Evolutionary conservation across 192 early-diverging fungal genomes (phyloP).

Genomic region (Coemansia biformis): DNA sequence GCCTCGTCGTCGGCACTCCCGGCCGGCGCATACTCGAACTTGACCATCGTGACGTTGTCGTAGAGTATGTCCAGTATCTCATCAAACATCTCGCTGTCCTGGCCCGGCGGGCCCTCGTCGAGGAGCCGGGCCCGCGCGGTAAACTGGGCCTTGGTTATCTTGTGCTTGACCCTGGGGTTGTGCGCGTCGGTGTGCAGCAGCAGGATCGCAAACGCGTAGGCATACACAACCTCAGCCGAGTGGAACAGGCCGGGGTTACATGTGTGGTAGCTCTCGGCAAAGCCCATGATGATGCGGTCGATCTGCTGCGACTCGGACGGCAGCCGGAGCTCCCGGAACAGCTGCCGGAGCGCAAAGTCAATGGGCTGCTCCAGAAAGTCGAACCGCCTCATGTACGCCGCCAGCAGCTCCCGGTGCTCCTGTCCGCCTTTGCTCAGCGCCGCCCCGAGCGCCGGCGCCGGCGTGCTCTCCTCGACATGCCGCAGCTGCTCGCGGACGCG

Average conservation of each 20-base stretch:
- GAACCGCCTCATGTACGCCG: slow-evolving; percentile 56
- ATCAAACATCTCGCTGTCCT: slow-evolving; percentile 52
- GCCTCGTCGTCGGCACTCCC: too few species aligned
- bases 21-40: slow-evolving; percentile 45
- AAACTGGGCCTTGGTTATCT: slow-evolving; percentile 80
- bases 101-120: slow-evolving; percentile 51
- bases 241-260: slow-evolving; percentile 63
- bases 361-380: slow-evolving; percentile 60
- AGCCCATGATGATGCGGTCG: slow-evolving; percentile 69
- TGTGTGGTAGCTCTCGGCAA: slow-evolving; percentile 65
- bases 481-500: slow-evolving; percentile 34
- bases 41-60: slow-evolving; percentile 48
- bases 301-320: slow-evolving; percentile 83
- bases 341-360: slow-evolving; percentile 64
- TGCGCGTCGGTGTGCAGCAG: slow-evolving; percentile 84
- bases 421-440: slow-evolving; percentile 54
- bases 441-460: slow-evolving; percentile 50
- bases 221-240: slow-evolving; percentile 63
- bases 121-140: slow-evolving; percentile 64
- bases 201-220: slow-evolving; percentile 73
- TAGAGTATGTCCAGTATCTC: slow-evolving; percentile 69
- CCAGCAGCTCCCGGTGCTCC: slow-evolving; percentile 55
- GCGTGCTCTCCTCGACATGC: slow-evolving; percentile 24
- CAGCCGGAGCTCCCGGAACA: slow-evolving; percentile 65
- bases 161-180: slow-evolving; percentile 71